Percentiles rank a stretch among this genome's conserved stretches.
phyloP scores from a whole-genome alignment of 129 eudicot genomes.

The Lactuca sativa region DNA sequence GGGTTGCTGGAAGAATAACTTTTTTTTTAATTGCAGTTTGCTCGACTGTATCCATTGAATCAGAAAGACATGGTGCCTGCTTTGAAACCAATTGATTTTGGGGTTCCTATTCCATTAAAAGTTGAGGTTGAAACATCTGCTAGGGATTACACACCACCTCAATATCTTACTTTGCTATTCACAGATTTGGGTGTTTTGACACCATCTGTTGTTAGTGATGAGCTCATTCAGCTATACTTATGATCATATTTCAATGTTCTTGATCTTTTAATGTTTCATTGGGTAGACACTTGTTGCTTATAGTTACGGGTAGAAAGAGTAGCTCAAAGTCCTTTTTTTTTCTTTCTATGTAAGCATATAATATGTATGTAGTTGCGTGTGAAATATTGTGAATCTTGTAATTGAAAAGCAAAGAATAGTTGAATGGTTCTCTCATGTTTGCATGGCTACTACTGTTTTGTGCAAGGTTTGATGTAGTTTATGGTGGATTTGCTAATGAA shows the following conservation, averaged over 20 bases:
- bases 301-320: not conserved
- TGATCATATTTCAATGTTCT: not conserved
- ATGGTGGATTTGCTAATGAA: no score
- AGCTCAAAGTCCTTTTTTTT: not conserved
- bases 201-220: slow-evolving; percentile 93
- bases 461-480: no score
- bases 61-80: slow-evolving; percentile 99
- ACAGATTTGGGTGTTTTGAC: slow-evolving; percentile 93
- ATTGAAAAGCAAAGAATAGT: not conserved
- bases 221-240: slow-evolving; percentile 85
- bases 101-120: slow-evolving; percentile 92
- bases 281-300: not conserved
- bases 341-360: not conserved
- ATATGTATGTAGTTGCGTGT: not conserved
- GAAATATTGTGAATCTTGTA: not conserved
- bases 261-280: not conserved
- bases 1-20: not conserved
- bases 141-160: slow-evolving; percentile 94
- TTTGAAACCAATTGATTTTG: slow-evolving; percentile 80
- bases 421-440: not conserved
- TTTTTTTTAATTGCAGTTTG: slow-evolving; percentile 57
- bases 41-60: slow-evolving; percentile 87
- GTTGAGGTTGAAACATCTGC: slow-evolving; percentile 95
- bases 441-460: not conserved
- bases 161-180: slow-evolving; percentile 80